Conservation (phyloP, 768 basidiomycete species). For the Harrya chromipes region DNA sequence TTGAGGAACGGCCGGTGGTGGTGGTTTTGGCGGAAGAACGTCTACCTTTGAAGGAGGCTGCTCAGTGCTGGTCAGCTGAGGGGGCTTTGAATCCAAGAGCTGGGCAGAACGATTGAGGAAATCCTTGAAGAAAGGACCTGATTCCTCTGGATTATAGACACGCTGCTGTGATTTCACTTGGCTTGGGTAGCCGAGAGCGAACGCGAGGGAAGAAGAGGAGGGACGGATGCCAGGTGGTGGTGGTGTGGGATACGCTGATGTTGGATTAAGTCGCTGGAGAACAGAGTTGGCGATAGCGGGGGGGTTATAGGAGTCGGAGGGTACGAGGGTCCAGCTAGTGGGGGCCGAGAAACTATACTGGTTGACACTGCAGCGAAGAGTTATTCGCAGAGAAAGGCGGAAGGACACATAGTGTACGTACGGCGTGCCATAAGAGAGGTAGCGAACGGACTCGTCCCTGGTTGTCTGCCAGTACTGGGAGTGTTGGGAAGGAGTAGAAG, state of each 20-base stretch:
- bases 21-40: slow-evolving; percentile 15
- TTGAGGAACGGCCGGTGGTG: background rate
- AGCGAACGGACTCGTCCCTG: slow-evolving; percentile 56
- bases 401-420: slow-evolving; percentile 34
- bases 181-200: slow-evolving; percentile 56
- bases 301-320: slow-evolving; percentile 49
- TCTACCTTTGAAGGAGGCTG: slow-evolving; percentile 16
- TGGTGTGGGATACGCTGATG: slow-evolving; percentile 67
- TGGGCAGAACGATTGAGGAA: slow-evolving; percentile 50
- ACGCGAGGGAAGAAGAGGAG: slow-evolving; percentile 74
- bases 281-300: slow-evolving; percentile 61
- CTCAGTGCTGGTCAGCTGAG: slow-evolving; percentile 11
- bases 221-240: slow-evolving; percentile 59
- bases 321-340: slow-evolving; percentile 41
- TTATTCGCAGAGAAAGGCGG: slow-evolving; percentile 1
- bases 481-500: slow-evolving; percentile 42
- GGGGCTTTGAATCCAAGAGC: slow-evolving; percentile 37
- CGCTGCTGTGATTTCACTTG: slow-evolving; percentile 24
- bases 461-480: slow-evolving; percentile 63
- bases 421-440: slow-evolving; percentile 54
- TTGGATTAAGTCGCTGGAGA: slow-evolving; percentile 60
- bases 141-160: slow-evolving; percentile 54
- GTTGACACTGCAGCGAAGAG: slow-evolving; percentile 13
- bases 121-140: slow-evolving; percentile 59
- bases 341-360: slow-evolving; percentile 33